phyloP scores from a whole-genome alignment of 2,329 filamentous ascomycete species.

The Diplodia corticola region DNA sequence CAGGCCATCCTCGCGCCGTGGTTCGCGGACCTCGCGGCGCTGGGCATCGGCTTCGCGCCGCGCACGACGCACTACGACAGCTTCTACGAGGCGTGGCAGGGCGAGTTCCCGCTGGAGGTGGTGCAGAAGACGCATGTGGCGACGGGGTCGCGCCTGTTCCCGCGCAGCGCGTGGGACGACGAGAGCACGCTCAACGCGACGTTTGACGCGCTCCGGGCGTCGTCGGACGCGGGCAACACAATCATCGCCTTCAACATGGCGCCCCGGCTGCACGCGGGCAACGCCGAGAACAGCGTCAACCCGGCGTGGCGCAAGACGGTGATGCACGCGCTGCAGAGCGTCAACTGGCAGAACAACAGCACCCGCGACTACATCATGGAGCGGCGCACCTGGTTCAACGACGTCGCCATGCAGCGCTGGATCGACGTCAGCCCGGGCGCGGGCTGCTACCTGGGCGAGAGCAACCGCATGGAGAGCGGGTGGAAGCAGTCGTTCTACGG shows the following conservation, averaged over 20 bases:
- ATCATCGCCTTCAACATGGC: constrained; percentile 23
- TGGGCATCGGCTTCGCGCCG: constrained; percentile 42
- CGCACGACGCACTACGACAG: constrained; percentile 41
- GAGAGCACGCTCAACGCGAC: constrained; percentile 36
- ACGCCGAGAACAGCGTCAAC: constrained; percentile 28
- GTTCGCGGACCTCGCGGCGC: constrained; percentile 35
- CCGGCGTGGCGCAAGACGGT: constrained; percentile 30
- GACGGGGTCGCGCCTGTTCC: constrained; percentile 50
- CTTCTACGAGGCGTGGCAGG: constrained; percentile 42
- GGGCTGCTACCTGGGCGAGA: constrained; percentile 35
- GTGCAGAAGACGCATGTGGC: constrained; percentile 41
- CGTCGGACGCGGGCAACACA: constrained; percentile 5
- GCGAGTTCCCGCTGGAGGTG: constrained; percentile 44
- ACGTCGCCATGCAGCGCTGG: constrained; percentile 13
- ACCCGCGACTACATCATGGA: constrained; percentile 26
- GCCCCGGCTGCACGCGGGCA: constrained; percentile 1
- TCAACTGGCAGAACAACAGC: constrained; percentile 36
- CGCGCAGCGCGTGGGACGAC: constrained; percentile 42
- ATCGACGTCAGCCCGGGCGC: constrained; percentile 22
- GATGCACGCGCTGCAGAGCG: constrained; percentile 26
- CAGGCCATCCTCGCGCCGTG: constrained; percentile 36
- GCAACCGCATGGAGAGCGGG: constrained; percentile 31
- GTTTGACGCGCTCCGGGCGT: constrained; percentile 34
- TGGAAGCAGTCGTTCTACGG: constrained; percentile 34
- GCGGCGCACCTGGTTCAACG: constrained; percentile 15